These are phyloP conservation scores for Salix purpurea DNA, from an alignment of 345 rosid genomes.

Conservation along the genomic window DNA sequence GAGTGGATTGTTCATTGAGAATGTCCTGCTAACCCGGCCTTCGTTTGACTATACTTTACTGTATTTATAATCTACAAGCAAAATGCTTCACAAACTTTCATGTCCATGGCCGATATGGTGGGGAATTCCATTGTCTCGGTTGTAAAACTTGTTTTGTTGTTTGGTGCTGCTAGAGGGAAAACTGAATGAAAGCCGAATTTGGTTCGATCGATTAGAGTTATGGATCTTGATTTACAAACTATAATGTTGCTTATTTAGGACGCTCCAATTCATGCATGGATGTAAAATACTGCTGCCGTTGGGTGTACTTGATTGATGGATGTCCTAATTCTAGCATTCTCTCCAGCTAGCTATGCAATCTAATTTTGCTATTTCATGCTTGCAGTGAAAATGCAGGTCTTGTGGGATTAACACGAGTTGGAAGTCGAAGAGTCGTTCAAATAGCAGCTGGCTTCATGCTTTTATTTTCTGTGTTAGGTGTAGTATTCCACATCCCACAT, in stretches of 20 bases:
- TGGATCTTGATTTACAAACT: neutral
- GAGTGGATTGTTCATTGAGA: neutral
- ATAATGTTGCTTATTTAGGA: neutral
- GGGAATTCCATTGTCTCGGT: neutral
- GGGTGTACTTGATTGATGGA: neutral
- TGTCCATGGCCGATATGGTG: neutral
- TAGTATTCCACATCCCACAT: neutral
- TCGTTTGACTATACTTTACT: neutral
- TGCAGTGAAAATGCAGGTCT: slow-evolving; percentile 88
- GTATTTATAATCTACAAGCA: neutral
- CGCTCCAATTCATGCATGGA: neutral
- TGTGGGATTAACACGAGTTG: slow-evolving; percentile 75
- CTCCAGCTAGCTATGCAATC: slow-evolving; percentile 1
- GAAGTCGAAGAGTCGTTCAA: slow-evolving; percentile 78
- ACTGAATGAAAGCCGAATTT: neutral
- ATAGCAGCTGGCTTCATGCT: slow-evolving; percentile 83
- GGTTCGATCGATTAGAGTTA: neutral
- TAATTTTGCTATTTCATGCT: slow-evolving; percentile 9
- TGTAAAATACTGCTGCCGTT: neutral
- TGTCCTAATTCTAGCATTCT: neutral
- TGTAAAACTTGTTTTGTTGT: neutral
- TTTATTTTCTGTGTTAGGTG: slow-evolving; percentile 83
- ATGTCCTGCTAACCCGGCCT: neutral
- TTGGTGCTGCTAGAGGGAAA: neutral
- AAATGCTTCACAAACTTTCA: neutral